Percentiles rank a stretch among this genome's conserved stretches.
Evolutionary conservation across 73 alveolate species (phyloP).

Genomic region (Blepharisma stoltei): DNA sequence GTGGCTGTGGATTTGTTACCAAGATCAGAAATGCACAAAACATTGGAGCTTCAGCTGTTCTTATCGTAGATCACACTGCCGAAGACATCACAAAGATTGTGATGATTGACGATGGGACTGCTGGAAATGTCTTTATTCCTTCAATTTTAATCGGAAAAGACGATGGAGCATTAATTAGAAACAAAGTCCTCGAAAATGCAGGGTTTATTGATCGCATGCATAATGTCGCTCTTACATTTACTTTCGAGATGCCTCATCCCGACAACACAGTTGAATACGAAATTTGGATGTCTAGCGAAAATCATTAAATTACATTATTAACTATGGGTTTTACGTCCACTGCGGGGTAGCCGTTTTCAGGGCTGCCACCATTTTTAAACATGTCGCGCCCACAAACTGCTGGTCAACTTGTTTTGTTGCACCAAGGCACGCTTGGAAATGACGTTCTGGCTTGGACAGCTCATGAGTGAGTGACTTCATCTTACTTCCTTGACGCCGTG

Average conservation of each 20-base stretch:
- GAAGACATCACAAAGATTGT: conserved; percentile 56
- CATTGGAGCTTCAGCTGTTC: conserved; percentile 70
- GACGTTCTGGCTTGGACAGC: too few relatives aligned
- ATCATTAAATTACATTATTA: background rate
- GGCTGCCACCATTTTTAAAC: too few relatives aligned
- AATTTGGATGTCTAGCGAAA: conserved; percentile 39
- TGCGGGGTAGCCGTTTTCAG: too few relatives aligned
- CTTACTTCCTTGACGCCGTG: too few relatives aligned
- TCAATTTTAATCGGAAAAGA: conserved; percentile 64
- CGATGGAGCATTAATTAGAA: conserved; percentile 65
- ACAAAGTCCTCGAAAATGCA: conserved; percentile 25
- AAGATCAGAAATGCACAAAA: conserved; percentile 82
- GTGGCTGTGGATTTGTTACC: conserved; percentile 75
- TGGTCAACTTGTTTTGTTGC: too few relatives aligned
- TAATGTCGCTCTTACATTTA: conserved; percentile 20
- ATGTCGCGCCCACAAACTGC: too few relatives aligned
- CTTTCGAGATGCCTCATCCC: conserved; percentile 43
- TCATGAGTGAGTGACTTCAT: too few relatives aligned
- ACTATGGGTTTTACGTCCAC: too few relatives aligned
- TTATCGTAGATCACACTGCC: conserved; percentile 62
- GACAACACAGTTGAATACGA: conserved; percentile 67
- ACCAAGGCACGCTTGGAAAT: too few relatives aligned
- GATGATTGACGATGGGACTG: conserved; percentile 95
- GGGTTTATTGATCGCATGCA: conserved; percentile 34
- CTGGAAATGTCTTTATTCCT: conserved; percentile 78